Evolutionary conservation across 208 protist species (phyloP), one percentile per base, ranked within the genome.

Genomic region (Trypanosoma platydactyli): DNA sequence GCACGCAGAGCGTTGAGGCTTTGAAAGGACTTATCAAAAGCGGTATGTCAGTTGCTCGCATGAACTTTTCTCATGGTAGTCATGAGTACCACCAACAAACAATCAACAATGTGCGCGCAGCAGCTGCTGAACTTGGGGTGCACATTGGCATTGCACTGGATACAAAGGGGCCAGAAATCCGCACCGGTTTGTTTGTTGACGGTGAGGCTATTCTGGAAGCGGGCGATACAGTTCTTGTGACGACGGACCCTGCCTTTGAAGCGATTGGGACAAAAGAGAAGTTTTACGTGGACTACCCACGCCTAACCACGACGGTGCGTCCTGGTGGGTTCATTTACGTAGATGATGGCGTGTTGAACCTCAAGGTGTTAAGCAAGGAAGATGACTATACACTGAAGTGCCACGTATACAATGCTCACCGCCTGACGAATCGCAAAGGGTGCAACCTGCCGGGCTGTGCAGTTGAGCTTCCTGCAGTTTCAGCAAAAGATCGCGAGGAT

Each of bases 11-110:
- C 49, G 94, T 97, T 18, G 95, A 98, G 66, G 84, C 83, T 12
- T 82, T 99, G 50, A 91, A 89, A 50, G 80, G 84, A 49, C 80
- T 99, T 33, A 95, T 98, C 57, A 69, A 92, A 63, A 97, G 91
- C 54, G 98, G 98, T 65, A 97, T 99, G 91, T 98, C 98, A 64
- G 88, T 98, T 24, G 93, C 94, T 18, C 88, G 98, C 62, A 92
- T 99, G 81, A 99, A 99, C 86, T 99, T 99, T 75, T 99, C 97
- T 40, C 98, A 99, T 76, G 98, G 98, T 46, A 89, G 80, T 40
- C 86, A 99, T 71, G 97, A 98, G 83, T 98, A 95, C 79, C 98
- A 99, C 82, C 85, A 81, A 51, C 71, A 64, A 44, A 97, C 96
- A 9, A 97, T 99, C 69, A 83, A 92, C 68, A 98, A 99, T 73